Evolutionary conservation across 1,139 yeast species (phyloP).

Genomic region (Debaryomycetaceae sp.): DNA sequence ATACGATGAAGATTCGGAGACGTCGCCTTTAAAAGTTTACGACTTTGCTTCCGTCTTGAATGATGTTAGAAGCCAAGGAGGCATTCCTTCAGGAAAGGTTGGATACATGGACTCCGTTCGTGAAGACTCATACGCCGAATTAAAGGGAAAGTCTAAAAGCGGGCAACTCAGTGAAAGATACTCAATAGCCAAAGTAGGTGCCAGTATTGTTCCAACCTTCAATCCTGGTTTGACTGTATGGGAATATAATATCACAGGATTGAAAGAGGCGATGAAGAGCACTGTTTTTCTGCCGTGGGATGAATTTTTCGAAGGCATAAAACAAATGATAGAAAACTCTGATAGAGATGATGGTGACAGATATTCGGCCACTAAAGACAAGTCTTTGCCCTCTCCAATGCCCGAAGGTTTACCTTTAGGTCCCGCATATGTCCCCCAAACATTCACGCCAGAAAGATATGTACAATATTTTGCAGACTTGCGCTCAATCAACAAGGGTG

Average conservation of each 20-base stretch:
- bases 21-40: background rate
- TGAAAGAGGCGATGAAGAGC: slow-evolving; percentile 22
- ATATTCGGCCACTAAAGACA: slow-evolving; percentile 36
- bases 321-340: slow-evolving; percentile 22
- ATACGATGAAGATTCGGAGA: slow-evolving; percentile 10
- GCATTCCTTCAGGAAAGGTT: slow-evolving; percentile 65
- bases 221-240: slow-evolving; percentile 80
- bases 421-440: slow-evolving; percentile 70
- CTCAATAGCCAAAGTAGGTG: slow-evolving; percentile 64
- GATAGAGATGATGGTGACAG: slow-evolving; percentile 14
- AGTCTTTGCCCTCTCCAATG: slow-evolving; percentile 63
- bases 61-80: slow-evolving; percentile 41
- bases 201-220: slow-evolving; percentile 82
- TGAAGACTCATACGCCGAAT: slow-evolving; percentile 45
- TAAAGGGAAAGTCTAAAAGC: slow-evolving; percentile 41
- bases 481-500: slow-evolving; percentile 43
- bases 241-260: slow-evolving; percentile 73
- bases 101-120: slow-evolving; percentile 56
- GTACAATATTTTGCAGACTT: slow-evolving; percentile 72
- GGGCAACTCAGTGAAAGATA: slow-evolving; percentile 57
- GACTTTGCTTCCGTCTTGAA: slow-evolving; percentile 5
- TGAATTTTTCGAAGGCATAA: slow-evolving; percentile 48
- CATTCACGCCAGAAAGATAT: slow-evolving; percentile 68
- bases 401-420: slow-evolving; percentile 57
- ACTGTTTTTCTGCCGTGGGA: slow-evolving; percentile 47